These are phyloP conservation scores for Penicillium tannophilum DNA, from an alignment of 495 filamentous ascomycete species.

Conservation along the genomic window DNA sequence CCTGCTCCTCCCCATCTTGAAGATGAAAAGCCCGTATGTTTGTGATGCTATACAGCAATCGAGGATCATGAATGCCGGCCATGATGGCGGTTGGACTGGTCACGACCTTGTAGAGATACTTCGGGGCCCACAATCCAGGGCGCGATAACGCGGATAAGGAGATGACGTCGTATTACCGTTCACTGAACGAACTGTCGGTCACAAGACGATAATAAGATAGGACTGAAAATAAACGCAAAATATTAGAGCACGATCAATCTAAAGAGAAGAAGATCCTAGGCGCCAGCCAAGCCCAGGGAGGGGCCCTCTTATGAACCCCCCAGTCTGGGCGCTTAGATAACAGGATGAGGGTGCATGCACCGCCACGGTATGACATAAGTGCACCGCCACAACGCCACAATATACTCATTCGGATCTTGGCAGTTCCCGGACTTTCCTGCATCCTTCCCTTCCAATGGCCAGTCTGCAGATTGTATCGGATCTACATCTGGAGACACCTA, in stretches of 20 bases:
- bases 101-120: neutral
- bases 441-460: slow-evolving; percentile 6
- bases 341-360: slow-evolving; percentile 10
- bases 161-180: neutral
- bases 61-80: slow-evolving; percentile 59
- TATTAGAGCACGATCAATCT: neutral
- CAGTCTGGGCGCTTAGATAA: slow-evolving; percentile 36
- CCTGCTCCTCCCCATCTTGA: slow-evolving; percentile 80
- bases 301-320: slow-evolving; percentile 22
- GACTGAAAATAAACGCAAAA: neutral
- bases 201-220: neutral
- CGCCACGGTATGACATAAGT: slow-evolving; percentile 17
- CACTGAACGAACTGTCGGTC: neutral
- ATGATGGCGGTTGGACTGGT: slow-evolving; percentile 9
- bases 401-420: neutral
- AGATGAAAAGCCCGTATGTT: slow-evolving; percentile 87
- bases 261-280: neutral
- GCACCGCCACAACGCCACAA: slow-evolving; percentile 28
- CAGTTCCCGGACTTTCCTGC: neutral
- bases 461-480: slow-evolving; percentile 60
- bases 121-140: neutral
- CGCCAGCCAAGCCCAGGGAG: slow-evolving; percentile 15
- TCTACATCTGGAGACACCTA: slow-evolving; percentile 54
- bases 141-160: neutral
- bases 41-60: slow-evolving; percentile 78